Conservation (phyloP, 176 grass and related monocot genomes). For the Secale cereale region DNA sequence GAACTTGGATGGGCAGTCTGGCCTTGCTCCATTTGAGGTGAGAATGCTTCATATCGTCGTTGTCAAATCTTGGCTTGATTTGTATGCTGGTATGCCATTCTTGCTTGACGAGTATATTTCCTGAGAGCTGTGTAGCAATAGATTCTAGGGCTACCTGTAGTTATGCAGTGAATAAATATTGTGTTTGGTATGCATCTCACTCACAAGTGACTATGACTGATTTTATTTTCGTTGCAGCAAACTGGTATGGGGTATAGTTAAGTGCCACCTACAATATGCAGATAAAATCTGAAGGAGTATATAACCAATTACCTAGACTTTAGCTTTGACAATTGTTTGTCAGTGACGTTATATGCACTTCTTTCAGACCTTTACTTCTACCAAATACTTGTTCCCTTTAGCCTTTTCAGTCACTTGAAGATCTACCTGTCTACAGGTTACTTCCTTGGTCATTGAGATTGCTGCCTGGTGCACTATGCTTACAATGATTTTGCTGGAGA, state of each 20-base stretch:
- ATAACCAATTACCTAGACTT: background rate
- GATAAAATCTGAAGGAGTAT: background rate
- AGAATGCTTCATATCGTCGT: background rate
- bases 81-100: background rate
- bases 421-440: slow-evolving; percentile 51
- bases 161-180: background rate
- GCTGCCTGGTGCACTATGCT: slow-evolving; percentile 82
- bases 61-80: background rate
- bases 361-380: background rate
- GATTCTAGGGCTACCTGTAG: background rate
- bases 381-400: slow-evolving; percentile 8
- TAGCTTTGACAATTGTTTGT: background rate
- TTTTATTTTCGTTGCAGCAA: background rate
- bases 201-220: background rate
- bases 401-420: slow-evolving; percentile 19
- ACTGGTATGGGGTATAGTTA: background rate
- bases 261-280: background rate
- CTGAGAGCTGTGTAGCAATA: background rate
- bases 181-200: background rate
- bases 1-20: slow-evolving; percentile 76
- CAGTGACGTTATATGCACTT: background rate
- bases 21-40: slow-evolving; percentile 91
- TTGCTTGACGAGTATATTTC: background rate
- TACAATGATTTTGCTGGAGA: slow-evolving; percentile 72
- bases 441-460: slow-evolving; percentile 62